These are phyloP conservation scores for Tremellales sp. DNA, from an alignment of 1,284 basidiomycete genomes.

Conservation along the genomic window DNA sequence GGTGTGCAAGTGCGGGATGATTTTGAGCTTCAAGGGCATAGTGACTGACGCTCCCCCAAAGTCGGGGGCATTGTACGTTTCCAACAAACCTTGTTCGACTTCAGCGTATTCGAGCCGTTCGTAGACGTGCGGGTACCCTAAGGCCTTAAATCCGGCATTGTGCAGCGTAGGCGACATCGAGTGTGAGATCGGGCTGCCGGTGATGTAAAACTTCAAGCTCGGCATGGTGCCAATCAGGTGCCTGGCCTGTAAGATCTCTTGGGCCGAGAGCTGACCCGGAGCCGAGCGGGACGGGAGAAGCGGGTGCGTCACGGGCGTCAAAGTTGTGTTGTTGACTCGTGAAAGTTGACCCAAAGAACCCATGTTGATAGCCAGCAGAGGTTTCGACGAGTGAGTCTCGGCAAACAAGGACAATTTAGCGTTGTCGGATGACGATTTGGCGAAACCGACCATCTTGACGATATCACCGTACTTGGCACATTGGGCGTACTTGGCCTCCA, in stretches of 20 bases:
- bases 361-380: slow-evolving; percentile 93
- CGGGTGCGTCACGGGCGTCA: slow-evolving; percentile 87
- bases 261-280: slow-evolving; percentile 86
- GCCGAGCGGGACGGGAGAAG: slow-evolving; percentile 78
- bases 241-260: slow-evolving; percentile 75
- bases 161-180: slow-evolving; percentile 92
- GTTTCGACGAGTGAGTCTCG: slow-evolving; percentile 55
- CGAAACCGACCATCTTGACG: slow-evolving; percentile 87
- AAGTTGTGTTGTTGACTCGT: slow-evolving; percentile 75
- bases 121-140: slow-evolving; percentile 82
- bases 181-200: slow-evolving; percentile 82
- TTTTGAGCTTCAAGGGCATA: slow-evolving; percentile 84
- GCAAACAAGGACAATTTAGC: slow-evolving; percentile 70
- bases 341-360: slow-evolving; percentile 83
- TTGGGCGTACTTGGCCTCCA: slow-evolving; percentile 64
- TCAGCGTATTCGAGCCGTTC: slow-evolving; percentile 67
- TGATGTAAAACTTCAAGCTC: slow-evolving; percentile 70
- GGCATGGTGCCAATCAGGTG: slow-evolving; percentile 75
- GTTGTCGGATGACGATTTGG: slow-evolving; percentile 72
- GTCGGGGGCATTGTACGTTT: slow-evolving; percentile 60
- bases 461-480: slow-evolving; percentile 75
- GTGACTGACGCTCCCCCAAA: slow-evolving; percentile 97
- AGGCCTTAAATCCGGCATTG: slow-evolving; percentile 75
- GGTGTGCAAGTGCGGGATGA: slow-evolving; percentile 72
- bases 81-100: slow-evolving; percentile 64